Percentiles rank a stretch among this genome's conserved stretches.
Evolutionary conservation across 2,329 filamentous ascomycete genomes (phyloP).

Genomic region (Parascedosporium putredinis): DNA sequence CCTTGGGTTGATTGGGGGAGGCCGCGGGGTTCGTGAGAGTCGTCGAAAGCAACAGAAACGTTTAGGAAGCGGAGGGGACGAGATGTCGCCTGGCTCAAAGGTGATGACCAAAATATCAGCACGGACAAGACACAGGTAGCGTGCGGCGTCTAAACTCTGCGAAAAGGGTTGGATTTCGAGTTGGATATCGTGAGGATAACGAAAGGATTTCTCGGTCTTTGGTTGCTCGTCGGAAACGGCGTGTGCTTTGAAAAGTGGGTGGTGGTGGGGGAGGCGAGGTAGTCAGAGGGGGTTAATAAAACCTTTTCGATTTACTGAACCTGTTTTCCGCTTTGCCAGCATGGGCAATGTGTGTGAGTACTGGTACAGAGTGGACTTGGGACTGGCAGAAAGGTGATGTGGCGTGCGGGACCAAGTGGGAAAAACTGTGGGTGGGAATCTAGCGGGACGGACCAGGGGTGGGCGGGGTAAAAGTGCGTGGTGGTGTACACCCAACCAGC

Average conservation of each 20-base stretch:
- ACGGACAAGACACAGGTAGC: too few species aligned
- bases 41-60: too few species aligned
- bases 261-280: too few species aligned
- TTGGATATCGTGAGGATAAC: background rate
- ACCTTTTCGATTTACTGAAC: background rate
- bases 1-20: too few species aligned
- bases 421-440: background rate
- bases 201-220: background rate
- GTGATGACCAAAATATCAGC: too few species aligned
- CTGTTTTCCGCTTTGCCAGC: background rate
- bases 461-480: background rate
- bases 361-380: background rate
- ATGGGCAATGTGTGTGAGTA: background rate
- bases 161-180: background rate
- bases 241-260: background rate
- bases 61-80: too few species aligned
- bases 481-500: too few species aligned
- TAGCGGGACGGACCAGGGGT: background rate
- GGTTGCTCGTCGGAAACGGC: background rate
- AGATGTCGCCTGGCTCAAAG: too few species aligned
- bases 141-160: too few species aligned
- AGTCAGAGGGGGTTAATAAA: background rate
- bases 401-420: background rate
- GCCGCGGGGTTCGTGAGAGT: too few species aligned
- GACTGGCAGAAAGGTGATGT: background rate